Base-by-base conservation (phyloP, 2,329 filamentous ascomycete genomes). In the Colletotrichum theobromicola region DNA sequence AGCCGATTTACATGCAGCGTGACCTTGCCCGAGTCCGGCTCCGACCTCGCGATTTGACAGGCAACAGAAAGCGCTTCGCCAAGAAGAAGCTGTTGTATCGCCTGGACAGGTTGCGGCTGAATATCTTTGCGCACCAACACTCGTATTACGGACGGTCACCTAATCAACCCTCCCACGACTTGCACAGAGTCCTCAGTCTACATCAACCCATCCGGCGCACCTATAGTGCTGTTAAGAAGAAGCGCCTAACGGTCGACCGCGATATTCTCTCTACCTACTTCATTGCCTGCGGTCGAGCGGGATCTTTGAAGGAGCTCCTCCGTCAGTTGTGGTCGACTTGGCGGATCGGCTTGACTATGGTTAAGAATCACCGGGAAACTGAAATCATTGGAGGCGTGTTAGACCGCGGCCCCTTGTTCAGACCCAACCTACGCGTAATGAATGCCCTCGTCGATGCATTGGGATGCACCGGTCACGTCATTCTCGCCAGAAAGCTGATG, bases 371-470 rank as follows among this genome's bases (percentile, higher is more conserved):
- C 35, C 72, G 77, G 5, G 76, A 80, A 1, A 72, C 79, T 12
- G 21, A 74, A 9, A 74, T 86, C 53, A 76, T 71, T 2, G 84
- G 81, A 18, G 83, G 55, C 9, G 3, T 55, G 80, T 34, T 78
- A 79, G 2, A 87, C 90, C 57, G 85, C 1, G 85, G 87, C 32
- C 92, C 90, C 2, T 88, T 90, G 9, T 81, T 93, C 35, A 84
- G 86, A 65, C 94, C 94, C 3, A 91, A 89, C 1, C 76, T 81
- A 9, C 84, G 85, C 3, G 85, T 96, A 1, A 86, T 96, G 26
- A 86, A 90, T 69, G 89, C 92, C 10, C 84, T 96, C n/a, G 92
- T 93, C 7, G 92, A 95, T 79, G 86, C 88, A 2, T 94, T 93
- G 76, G 90, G 93, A n/a, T 88, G 87, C 75, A 94, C 93, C 82